Evolutionary conservation across 208 protist genomes (phyloP).

Genomic region (Leishmania lainsoni): DNA sequence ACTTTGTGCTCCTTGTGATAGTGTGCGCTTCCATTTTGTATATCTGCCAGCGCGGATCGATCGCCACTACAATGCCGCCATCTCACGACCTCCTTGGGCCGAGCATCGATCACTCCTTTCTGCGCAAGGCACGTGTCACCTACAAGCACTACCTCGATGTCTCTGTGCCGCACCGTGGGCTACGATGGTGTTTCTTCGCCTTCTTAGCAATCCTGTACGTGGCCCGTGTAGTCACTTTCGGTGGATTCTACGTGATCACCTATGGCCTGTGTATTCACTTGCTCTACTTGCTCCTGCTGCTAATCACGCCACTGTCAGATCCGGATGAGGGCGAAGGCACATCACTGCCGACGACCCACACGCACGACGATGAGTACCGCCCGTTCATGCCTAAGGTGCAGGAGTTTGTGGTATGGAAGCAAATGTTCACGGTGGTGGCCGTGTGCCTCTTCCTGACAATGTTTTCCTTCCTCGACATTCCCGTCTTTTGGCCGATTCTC

Average conservation of each 20-base stretch:
- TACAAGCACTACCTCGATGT: slow-evolving; percentile 74
- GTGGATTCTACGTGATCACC: slow-evolving; percentile 96
- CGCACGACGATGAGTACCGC: slow-evolving; percentile 87
- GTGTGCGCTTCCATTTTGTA: background rate
- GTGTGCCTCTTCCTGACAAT: slow-evolving; percentile 93
- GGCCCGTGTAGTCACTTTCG: slow-evolving; percentile 62
- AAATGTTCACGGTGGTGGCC: slow-evolving; percentile 76
- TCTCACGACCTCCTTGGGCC: slow-evolving; percentile 23
- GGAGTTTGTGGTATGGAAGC: slow-evolving; percentile 98
- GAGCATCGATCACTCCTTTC: slow-evolving; percentile 6
- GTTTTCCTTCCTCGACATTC: slow-evolving; percentile 95
- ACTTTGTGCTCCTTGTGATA: background rate
- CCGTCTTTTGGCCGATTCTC: slow-evolving; percentile 99
- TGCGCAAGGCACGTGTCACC: slow-evolving; percentile 17
- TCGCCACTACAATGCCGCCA: slow-evolving; percentile 6
- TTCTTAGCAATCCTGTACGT: slow-evolving; percentile 76
- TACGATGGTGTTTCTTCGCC: slow-evolving; percentile 81
- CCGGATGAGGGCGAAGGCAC: slow-evolving; percentile 65
- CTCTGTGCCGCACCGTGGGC: slow-evolving; percentile 61
- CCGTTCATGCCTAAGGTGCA: slow-evolving; percentile 96
- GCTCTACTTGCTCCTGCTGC: slow-evolving; percentile 95
- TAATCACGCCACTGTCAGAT: slow-evolving; percentile 95
- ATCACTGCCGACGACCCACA: slow-evolving; percentile 66
- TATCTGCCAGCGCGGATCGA: background rate
- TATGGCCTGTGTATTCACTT: slow-evolving; percentile 97